Base-by-base conservation (phyloP, 495 filamentous ascomycete genomes). In the Penicillium paradoxum region DNA sequence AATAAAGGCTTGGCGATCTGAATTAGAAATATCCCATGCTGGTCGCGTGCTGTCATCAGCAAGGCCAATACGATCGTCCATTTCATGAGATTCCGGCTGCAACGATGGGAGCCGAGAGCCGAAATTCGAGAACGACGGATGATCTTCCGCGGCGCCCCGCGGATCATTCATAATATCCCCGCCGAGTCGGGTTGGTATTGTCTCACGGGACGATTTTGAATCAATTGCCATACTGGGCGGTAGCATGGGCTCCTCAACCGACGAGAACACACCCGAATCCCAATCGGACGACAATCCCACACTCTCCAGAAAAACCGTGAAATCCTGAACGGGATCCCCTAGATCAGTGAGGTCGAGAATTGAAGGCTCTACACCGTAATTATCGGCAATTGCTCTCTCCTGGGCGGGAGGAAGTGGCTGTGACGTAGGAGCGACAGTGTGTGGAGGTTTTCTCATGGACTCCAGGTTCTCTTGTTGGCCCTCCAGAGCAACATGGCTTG, bases 21-120 rank as follows among this genome's bases (percentile, higher is more conserved):
- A 58, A 45, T 80, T 79, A 5, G 83, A 82, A 51, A 88, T 83
- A 54, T 84, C 83, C 77, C 83, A 81, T n/a, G 82, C 79, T 7
- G 79, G 77, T 17, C 74, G 68, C 7, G 72, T 66, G 19, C 70
- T 67, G 14, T 77, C 74, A 59, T 77, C 74, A 3, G 63, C 60
- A 22, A 77, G 67, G 4, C 72, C 73, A 40, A 74, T 66, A 14
- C 74, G 72, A 29, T 83, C 81, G 25, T 78, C 71, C 4, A 79
- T 72, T 58, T 85, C 80, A 49, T 83, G 77, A 19, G 73, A 73
- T 48, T 88, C 84, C 17, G 84, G 84, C 57, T 82, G 80, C 34
- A 88, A 64, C 6, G 85, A 89, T 1, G 84, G 83, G 38, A 87
- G 77, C 36, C 86, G 75, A 2, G 85, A 89, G 0, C 84, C 83